phyloP scores from a whole-genome alignment of 306 rosid species.

The Senna siamea region DNA sequence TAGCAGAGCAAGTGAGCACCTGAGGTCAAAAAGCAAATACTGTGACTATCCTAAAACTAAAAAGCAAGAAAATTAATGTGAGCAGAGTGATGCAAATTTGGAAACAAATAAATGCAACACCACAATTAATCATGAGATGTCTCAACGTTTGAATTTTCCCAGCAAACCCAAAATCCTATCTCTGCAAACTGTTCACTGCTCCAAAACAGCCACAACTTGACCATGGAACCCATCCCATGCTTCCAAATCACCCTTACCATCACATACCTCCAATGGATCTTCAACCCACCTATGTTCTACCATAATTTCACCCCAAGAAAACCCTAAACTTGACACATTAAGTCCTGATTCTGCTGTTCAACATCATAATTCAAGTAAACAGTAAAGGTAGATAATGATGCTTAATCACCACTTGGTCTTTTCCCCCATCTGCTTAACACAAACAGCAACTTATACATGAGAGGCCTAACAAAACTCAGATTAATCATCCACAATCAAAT shows the following conservation, averaged over 20 bases:
- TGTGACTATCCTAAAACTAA: constrained; percentile 36
- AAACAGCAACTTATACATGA: not conserved
- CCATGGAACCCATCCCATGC: not conserved
- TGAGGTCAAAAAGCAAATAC: constrained; percentile 48
- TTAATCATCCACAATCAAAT: constrained; percentile 12
- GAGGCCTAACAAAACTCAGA: constrained; percentile 20
- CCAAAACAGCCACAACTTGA: not conserved
- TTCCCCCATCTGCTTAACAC: not conserved
- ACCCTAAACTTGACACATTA: not conserved
- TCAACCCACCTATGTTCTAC: not conserved
- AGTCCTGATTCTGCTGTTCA: not conserved
- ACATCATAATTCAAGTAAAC: not conserved
- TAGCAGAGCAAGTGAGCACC: constrained; percentile 98
- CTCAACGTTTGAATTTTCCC: not conserved
- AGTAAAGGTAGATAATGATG: not conserved
- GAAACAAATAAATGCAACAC: constrained; percentile 23
- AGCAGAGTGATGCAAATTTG: not conserved
- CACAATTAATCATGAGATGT: constrained; percentile 6
- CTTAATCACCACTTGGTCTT: not conserved
- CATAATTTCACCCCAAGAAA: constrained; percentile 1
- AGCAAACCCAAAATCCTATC: not conserved
- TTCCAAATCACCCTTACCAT: not conserved
- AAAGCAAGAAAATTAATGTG: constrained; percentile 19
- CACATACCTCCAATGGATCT: not conserved
- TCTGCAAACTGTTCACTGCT: not conserved